Conservation (phyloP, 1,139 yeast species). For the Diutina siamensis region DNA sequence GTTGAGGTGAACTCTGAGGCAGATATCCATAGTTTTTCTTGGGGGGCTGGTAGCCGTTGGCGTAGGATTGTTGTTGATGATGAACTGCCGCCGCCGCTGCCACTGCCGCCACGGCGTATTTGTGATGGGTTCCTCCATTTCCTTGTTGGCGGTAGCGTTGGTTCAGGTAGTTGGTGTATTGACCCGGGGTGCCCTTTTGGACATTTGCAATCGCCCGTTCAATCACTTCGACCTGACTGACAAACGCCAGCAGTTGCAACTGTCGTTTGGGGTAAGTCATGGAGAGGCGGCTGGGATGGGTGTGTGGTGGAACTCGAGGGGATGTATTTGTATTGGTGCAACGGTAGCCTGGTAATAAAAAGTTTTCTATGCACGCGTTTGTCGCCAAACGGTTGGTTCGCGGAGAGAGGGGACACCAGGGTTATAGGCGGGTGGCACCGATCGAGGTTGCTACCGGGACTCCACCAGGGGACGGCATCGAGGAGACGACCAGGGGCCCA, state of each 20-base stretch:
- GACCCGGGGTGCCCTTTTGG: background rate
- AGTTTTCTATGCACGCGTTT: constrained; percentile 4
- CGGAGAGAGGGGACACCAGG: background rate
- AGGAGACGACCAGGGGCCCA: too few relatives aligned
- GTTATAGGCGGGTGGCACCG: too few relatives aligned
- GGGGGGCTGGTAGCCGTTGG: background rate
- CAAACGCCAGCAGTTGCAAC: constrained; percentile 21
- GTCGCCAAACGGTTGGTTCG: background rate
- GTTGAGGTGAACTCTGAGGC: background rate
- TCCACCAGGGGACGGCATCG: too few relatives aligned
- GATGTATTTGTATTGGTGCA: too few relatives aligned
- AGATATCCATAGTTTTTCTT: constrained; percentile 1
- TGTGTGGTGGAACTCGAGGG: too few relatives aligned
- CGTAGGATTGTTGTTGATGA: background rate
- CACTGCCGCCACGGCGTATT: constrained; percentile 6
- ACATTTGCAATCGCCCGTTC: constrained; percentile 10
- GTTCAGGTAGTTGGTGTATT: background rate
- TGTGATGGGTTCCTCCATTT: background rate
- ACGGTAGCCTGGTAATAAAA: background rate
- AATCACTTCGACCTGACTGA: constrained; percentile 21
- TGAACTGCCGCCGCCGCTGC: constrained; percentile 5
- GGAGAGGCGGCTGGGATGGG: too few relatives aligned
- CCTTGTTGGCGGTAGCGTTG: background rate
- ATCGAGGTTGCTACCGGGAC: too few relatives aligned
- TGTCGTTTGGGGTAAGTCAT: constrained; percentile 16